phyloP scores from a whole-genome alignment of 129 eudicot genomes.

The Pseudognaphalium luteoalbum region DNA sequence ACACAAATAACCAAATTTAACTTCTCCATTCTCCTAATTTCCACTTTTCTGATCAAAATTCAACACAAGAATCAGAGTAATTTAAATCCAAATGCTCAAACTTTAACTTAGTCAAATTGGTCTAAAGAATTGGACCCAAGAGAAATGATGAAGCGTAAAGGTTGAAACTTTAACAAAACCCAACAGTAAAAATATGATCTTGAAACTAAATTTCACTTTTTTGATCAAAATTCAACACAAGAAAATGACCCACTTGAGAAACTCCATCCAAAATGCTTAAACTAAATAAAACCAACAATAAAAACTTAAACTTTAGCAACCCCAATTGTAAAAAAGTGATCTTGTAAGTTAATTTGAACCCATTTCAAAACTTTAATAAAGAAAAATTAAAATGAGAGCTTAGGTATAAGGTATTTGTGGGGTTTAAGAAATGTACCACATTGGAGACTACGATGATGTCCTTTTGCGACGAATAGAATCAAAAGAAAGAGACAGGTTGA shows the following conservation, averaged over 20 bases:
- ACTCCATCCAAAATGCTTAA: not conserved
- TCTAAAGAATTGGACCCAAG: no score
- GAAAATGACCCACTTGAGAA: not conserved
- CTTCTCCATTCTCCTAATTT: slow-evolving; percentile 33
- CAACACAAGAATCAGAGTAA: not conserved
- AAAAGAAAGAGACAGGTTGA: not conserved
- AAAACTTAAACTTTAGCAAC: not conserved
- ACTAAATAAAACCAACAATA: not conserved
- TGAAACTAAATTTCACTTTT: not conserved
- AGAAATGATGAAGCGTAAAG: no score
- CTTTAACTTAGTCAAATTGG: no score
- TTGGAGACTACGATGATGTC: not conserved
- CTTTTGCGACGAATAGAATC: not conserved
- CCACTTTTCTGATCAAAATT: not conserved
- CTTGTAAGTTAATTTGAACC: slow-evolving; percentile 1
- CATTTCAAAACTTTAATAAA: not conserved
- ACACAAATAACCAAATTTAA: slow-evolving; percentile 38
- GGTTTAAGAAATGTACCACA: not conserved
- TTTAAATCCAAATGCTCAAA: no score
- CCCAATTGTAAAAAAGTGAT: not conserved
- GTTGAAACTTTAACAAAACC: no score
- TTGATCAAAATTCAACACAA: not conserved
- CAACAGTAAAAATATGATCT: no score
- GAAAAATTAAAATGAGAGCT: not conserved
- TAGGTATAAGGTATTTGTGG: not conserved